These are phyloP conservation scores for Boletus pseudopeckii DNA, from an alignment of 768 basidiomycete species.

Conservation along the genomic window DNA sequence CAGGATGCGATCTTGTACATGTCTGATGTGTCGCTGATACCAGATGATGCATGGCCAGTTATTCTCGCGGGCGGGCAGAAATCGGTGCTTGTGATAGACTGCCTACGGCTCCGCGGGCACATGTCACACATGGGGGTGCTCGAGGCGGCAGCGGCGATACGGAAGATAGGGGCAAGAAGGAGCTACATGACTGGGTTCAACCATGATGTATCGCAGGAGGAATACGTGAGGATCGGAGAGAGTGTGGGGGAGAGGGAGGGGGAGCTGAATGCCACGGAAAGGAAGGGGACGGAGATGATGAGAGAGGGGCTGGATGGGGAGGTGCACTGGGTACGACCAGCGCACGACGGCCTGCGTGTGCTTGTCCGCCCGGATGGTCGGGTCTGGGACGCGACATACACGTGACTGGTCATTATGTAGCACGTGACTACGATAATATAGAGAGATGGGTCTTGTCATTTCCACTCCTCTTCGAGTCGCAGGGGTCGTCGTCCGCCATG, in stretches of 20 bases:
- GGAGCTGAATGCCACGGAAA: conserved; percentile 34
- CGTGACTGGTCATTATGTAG: conserved; percentile 9
- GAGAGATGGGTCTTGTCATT: background rate
- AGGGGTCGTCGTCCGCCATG: conserved; percentile 46
- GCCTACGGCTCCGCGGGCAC: conserved; percentile 61
- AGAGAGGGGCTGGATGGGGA: conserved; percentile 44
- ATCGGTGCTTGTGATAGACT: conserved; percentile 72
- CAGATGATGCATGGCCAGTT: conserved; percentile 63
- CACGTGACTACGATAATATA: conserved; percentile 8
- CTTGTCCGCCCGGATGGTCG: conserved; percentile 39
- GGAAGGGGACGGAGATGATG: conserved; percentile 44
- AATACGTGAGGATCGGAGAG: conserved; percentile 65
- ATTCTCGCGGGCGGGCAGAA: conserved; percentile 31
- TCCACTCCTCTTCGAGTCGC: background rate
- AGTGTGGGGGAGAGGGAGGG: conserved; percentile 36
- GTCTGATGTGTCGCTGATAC: conserved; percentile 80
- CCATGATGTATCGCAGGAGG: conserved; percentile 76
- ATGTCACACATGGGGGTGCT: conserved; percentile 79
- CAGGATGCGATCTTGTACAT: conserved; percentile 70
- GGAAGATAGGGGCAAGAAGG: conserved; percentile 53
- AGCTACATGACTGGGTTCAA: conserved; percentile 76
- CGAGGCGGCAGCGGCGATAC: conserved; percentile 53
- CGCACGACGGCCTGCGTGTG: conserved; percentile 70
- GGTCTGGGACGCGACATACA: conserved; percentile 54
- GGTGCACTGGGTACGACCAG: conserved; percentile 62